Evolutionary conservation across 1,139 yeast genomes (phyloP), one percentile per base, ranked within the genome.

Genomic region (Yamadazyma mexicana): DNA sequence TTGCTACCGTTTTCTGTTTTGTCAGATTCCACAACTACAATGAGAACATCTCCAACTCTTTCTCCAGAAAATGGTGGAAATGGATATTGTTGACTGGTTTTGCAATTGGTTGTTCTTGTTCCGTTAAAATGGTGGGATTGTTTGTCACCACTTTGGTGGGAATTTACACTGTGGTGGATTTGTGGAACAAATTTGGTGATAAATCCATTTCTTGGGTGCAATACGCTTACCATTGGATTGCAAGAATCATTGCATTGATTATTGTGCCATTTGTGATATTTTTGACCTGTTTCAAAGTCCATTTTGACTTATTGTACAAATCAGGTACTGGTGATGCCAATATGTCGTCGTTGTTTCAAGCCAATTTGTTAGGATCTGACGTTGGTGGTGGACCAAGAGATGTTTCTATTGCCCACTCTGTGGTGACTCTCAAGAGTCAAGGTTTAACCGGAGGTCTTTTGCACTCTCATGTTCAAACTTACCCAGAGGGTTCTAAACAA

Each of bases 281-380:
- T 56, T 61, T 84, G 58, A 57, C 80, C 43, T 75, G 79, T 42
- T 85, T 85, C 70, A 84, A 83, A 55, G 66, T 84, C 44, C 95
- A 85, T 61, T 85, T 85, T 56, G 88, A 80, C 48, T 67, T 85
- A 43, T 71, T 85, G 51, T 79, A 78, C 51, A 83, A 81, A 50
- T 69, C 87, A 11, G 95, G 99, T 48, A 81, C 97, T 15, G 98
- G 98, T 48, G 98, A 92, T 61, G 94, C 96, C 36, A 86, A 86
- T 56, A 94, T 94, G 98, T 87, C 96, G 14, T 88, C 98, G 0
- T 73, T 94, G 49, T 92, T 92, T 79, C 98, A 92, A 69, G 98
- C 98, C 40, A 87, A 88, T 60, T 75, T 92, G 56, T 66, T 72
- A 33, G 96, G 96, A 29, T 80, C 92, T 26, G 81, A 79, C 43